phyloP scores from a whole-genome alignment of 306 rosid genomes.

The Vigna nakashimae region DNA sequence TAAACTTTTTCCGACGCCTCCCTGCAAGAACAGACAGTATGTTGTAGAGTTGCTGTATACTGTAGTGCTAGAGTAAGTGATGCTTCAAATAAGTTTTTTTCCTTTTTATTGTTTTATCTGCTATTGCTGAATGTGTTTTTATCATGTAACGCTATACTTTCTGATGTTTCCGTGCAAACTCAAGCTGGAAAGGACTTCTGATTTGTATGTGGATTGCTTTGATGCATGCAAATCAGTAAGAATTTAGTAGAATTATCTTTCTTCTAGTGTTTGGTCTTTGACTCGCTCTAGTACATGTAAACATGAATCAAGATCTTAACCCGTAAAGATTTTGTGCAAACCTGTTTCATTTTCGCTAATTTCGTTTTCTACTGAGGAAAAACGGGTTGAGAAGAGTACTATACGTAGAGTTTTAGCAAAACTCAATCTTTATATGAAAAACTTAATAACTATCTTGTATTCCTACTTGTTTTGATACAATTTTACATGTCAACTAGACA shows the following conservation, averaged over 20 bases:
- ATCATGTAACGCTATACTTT: conserved; percentile 6
- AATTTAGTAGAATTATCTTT: background rate
- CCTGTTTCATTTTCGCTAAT: background rate
- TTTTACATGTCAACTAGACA: no score
- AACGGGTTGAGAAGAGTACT: background rate
- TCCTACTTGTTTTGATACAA: no score
- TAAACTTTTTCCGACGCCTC: conserved; percentile 53
- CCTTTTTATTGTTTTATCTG: background rate
- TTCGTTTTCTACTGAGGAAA: background rate
- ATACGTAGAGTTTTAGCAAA: background rate
- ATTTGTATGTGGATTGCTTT: conserved; percentile 31
- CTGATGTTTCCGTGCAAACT: conserved; percentile 7
- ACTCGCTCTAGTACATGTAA: background rate
- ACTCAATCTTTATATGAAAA: no score
- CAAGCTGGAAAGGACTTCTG: conserved; percentile 1
- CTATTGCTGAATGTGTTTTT: background rate
- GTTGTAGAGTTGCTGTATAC: conserved; percentile 29
- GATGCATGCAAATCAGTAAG: conserved; percentile 7
- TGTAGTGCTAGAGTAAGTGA: background rate
- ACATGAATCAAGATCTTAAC: background rate
- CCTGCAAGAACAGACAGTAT: conserved; percentile 53
- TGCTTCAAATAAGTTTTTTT: conserved; percentile 21
- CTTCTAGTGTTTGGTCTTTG: background rate
- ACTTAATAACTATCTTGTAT: no score
- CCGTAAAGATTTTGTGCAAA: background rate